Evolutionary conservation across 148 eudicot genomes (phyloP), one percentile per base, ranked within the genome.

Genomic region (Arbutus unedo): DNA sequence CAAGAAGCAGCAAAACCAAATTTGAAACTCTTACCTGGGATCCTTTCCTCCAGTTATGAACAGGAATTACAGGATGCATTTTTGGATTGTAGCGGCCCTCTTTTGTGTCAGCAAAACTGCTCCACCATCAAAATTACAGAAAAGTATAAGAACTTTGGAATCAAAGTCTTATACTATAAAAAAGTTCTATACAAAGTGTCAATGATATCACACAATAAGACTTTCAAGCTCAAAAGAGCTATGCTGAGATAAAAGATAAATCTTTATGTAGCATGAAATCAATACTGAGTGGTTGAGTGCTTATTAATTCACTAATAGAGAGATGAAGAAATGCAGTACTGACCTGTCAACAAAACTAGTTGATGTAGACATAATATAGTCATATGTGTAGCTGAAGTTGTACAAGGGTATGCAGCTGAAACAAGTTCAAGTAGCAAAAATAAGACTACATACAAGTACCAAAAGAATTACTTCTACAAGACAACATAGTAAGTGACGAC

Each of bases 301-400:
- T 55, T 47, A 47, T 4, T 31, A 50, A 25, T 23, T 76, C 38
- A 50, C 41, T 23, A 23, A 31, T n/a, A 18, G 76, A 9, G 31
- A 78, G 43, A 83, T 44, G 25, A 74, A 67, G 43, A 73, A 49
- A 79, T 66, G 79, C 8, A 82, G 76, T 21, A 57, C 80, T 85
- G 76, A 94, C 98, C 98, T 96, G 91, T 96, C 98, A 75, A 96
- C 98, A 88, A 92, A 93, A 84, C 96, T 96, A 82, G 89, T 96
- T 73, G 98, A 50, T 59, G 99, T 81, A 75, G 98, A 92, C 94
- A 92, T 96, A 81, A 94, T 90, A 86, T 96, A 96, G 77, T 94
- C 92, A 80, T 96, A 96, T 45, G 93, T 94, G 86, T 94, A 94
- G 89, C 93, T 94, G 96, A 94, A 96, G 91, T 96, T 93, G 89